These are phyloP conservation scores for Candida koratica DNA, from an alignment of 805 yeast species.

Conservation along the genomic window DNA sequence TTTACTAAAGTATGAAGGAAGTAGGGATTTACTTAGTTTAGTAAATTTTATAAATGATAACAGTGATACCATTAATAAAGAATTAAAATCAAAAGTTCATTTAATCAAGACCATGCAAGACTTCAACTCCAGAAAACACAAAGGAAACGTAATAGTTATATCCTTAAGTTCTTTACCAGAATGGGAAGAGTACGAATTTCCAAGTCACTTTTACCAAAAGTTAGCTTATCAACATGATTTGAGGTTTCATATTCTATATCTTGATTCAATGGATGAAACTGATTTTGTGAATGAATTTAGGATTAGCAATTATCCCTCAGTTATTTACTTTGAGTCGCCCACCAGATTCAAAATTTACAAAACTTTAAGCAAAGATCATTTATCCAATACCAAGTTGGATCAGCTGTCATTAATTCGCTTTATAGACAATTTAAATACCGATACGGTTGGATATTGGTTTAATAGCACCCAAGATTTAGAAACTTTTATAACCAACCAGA, in stretches of 20 bases:
- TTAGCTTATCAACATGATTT: conserved; percentile 19
- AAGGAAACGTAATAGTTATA: conserved; percentile 23
- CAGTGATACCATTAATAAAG: conserved; percentile 18
- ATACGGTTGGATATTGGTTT: conserved; percentile 20
- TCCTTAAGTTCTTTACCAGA: conserved; percentile 21
- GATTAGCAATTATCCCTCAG: conserved; percentile 32
- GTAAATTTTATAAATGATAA: conserved; percentile 21
- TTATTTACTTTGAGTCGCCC: conserved; percentile 24
- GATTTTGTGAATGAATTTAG: conserved; percentile 22
- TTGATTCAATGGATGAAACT: conserved; percentile 18
- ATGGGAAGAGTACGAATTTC: conserved; percentile 32
- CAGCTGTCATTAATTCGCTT: conserved; percentile 11
- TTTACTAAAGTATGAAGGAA: conserved; percentile 30
- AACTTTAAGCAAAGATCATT: conserved; percentile 17
- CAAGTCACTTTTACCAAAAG: conserved; percentile 32
- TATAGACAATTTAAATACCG: conserved; percentile 15
- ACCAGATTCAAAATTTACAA: conserved; percentile 23
- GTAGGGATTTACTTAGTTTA: conserved; percentile 19
- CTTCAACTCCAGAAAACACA: conserved; percentile 2
- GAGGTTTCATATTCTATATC: conserved; percentile 24
- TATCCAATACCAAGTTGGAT: conserved; percentile 7
- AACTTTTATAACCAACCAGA: conserved; percentile 9
- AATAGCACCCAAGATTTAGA: conserved; percentile 14
- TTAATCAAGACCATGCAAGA: conserved; percentile 3
- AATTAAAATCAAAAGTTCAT: conserved; percentile 19